Conservation (phyloP, 73 alveolate species). For the Diophrys sp. region DNA sequence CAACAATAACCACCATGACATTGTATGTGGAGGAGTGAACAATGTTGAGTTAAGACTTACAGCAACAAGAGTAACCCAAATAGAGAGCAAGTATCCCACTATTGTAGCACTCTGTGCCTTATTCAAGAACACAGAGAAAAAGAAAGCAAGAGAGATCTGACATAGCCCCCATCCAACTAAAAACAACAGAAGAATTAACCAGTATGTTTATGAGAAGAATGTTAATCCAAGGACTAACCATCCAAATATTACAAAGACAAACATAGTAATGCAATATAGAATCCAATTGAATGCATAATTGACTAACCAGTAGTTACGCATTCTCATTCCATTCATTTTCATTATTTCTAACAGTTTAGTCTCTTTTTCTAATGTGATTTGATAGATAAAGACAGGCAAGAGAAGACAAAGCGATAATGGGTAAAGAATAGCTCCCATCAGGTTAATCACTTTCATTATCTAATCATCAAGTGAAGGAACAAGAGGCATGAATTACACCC, state of each 20-base stretch:
- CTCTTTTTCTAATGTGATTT: slow-evolving; percentile 92
- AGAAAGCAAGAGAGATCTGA: slow-evolving; percentile 89
- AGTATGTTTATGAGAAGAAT: slow-evolving; percentile 70
- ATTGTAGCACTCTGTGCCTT: slow-evolving; percentile 90
- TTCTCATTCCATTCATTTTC: slow-evolving; percentile 94
- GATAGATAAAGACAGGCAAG: slow-evolving; percentile 90
- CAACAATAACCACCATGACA: slow-evolving; percentile 70
- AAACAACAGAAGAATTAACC: slow-evolving; percentile 48
- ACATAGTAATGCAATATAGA: slow-evolving; percentile 56
- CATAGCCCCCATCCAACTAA: slow-evolving; percentile 93
- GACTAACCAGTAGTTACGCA: slow-evolving; percentile 89
- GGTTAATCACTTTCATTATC: slow-evolving; percentile 69
- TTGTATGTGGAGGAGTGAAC: slow-evolving; percentile 73
- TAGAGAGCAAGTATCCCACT: slow-evolving; percentile 88
- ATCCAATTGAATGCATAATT: slow-evolving; percentile 62
- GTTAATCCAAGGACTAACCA: slow-evolving; percentile 54
- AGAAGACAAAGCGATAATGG: slow-evolving; percentile 82
- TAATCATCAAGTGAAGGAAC: slow-evolving; percentile 68
- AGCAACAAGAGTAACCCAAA: slow-evolving; percentile 73
- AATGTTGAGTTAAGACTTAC: slow-evolving; percentile 71
- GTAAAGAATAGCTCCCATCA: slow-evolving; percentile 75
- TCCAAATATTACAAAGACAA: slow-evolving; percentile 67
- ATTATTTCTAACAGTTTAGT: slow-evolving; percentile 85
- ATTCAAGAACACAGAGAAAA: slow-evolving; percentile 82
- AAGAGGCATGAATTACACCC: slow-evolving; percentile 87